These are phyloP conservation scores for Phylloporus rhodoxanthus DNA, from an alignment of 768 basidiomycete genomes.

Conservation along the genomic window DNA sequence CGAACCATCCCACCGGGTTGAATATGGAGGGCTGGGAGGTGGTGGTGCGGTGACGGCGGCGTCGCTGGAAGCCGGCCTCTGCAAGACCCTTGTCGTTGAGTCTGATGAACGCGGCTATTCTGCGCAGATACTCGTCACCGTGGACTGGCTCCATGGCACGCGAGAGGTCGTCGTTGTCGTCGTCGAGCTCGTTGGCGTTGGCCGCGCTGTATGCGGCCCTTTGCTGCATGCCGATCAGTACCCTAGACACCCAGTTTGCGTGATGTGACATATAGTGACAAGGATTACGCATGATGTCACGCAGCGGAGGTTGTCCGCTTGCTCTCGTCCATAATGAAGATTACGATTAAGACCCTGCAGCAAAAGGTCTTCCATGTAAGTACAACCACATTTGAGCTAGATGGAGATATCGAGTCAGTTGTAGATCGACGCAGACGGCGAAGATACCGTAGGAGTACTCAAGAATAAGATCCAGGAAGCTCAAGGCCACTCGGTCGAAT, in stretches of 20 bases:
- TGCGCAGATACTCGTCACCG: slow-evolving; percentile 73
- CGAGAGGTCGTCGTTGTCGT: slow-evolving; percentile 11
- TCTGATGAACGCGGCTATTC: slow-evolving; percentile 65
- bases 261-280: slow-evolving; percentile 19
- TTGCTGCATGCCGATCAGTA: slow-evolving; percentile 15
- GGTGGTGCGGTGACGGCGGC: slow-evolving; percentile 35
- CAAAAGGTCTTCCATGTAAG: slow-evolving; percentile 83
- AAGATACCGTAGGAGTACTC: slow-evolving; percentile 68
- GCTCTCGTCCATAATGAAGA: slow-evolving; percentile 58
- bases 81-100: slow-evolving; percentile 70
- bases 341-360: slow-evolving; percentile 92
- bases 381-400: not conserved
- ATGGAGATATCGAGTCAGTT: not conserved
- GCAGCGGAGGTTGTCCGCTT: slow-evolving; percentile 7
- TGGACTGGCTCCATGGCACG: slow-evolving; percentile 45
- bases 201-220: slow-evolving; percentile 19
- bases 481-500: slow-evolving; percentile 67
- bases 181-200: slow-evolving; percentile 3
- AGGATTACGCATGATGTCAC: slow-evolving; percentile 21
- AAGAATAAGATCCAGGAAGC: slow-evolving; percentile 78
- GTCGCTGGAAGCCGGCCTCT: slow-evolving; percentile 50
- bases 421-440: slow-evolving; percentile 71
- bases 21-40: slow-evolving; percentile 38
- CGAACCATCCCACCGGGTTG: slow-evolving; percentile 62
- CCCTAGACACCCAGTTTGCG: slow-evolving; percentile 18